A percentile compares a stretch with the other conserved stretches of the same genome.
Conservation (phyloP, 176 grass and related monocot genomes). For the Ensete ventricosum region DNA sequence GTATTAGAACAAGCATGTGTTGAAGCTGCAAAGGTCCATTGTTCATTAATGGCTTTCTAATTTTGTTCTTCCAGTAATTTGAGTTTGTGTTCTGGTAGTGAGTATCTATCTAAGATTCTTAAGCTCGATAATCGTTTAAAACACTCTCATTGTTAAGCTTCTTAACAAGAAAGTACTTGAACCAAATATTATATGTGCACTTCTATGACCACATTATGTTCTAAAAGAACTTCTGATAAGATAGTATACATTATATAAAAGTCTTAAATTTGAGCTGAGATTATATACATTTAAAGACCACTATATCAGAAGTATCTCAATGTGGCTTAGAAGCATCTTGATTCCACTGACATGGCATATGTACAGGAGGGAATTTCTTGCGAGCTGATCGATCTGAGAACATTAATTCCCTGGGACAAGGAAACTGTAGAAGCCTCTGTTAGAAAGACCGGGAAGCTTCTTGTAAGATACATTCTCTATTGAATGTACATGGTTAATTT, state of each 20-base stretch:
- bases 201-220: background rate
- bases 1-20: constrained; percentile 78
- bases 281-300: background rate
- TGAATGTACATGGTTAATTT: background rate
- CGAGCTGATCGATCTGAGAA: constrained; percentile 90
- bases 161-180: no score
- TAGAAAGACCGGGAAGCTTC: constrained; percentile 77
- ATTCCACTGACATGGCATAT: constrained; percentile 7
- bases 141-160: no score
- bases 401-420: constrained; percentile 94
- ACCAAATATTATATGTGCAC: background rate
- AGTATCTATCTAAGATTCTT: background rate
- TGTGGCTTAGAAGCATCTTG: background rate
- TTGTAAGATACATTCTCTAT: constrained; percentile 41
- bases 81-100: background rate
- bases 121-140: no score
- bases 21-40: constrained; percentile 66
- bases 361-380: constrained; percentile 87
- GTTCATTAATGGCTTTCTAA: background rate
- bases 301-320: background rate
- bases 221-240: background rate
- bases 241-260: background rate
- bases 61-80: background rate
- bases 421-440: constrained; percentile 79
- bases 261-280: background rate